A percentile compares a stretch with the other conserved stretches of the same genome.
These are phyloP conservation scores for Hyphopichia burtonii DNA, from an alignment of 1,139 yeast genomes.

Conservation along the genomic window DNA sequence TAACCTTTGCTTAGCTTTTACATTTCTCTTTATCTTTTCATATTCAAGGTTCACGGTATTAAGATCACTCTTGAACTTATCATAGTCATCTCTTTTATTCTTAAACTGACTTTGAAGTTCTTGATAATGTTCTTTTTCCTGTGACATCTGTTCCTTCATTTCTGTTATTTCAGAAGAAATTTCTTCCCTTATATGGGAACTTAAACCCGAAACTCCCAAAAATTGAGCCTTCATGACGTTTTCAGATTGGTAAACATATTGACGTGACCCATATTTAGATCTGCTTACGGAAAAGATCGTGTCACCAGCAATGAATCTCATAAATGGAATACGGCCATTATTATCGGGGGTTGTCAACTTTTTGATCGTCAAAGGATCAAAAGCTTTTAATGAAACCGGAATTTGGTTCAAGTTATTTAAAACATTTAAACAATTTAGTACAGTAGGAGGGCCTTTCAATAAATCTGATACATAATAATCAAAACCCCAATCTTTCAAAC, in stretches of 20 bases:
- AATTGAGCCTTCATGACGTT: conserved; percentile 28
- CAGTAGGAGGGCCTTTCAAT: conserved; percentile 72
- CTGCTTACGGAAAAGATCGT: conserved; percentile 47
- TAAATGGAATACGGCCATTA: conserved; percentile 44
- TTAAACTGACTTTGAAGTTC: conserved; percentile 6
- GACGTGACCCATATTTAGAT: conserved; percentile 61
- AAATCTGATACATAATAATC: conserved; percentile 78
- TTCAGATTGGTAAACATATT: conserved; percentile 44
- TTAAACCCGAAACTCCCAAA: conserved; percentile 47
- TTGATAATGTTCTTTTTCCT: conserved; percentile 16
- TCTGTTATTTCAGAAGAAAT: conserved; percentile 17
- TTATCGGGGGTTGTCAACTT: conserved; percentile 29
- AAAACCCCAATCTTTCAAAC: conserved; percentile 56
- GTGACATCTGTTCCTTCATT: conserved; percentile 5
- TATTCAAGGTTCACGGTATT: conserved; percentile 10
- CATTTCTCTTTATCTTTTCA: conserved; percentile 10
- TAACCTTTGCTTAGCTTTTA: conserved; percentile 7
- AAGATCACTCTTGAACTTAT: conserved; percentile 12
- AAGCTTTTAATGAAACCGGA: conserved; percentile 55
- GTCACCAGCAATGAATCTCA: conserved; percentile 61
- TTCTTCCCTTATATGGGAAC: conserved; percentile 29
- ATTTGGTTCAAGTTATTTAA: conserved; percentile 55
- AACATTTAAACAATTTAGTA: conserved; percentile 70
- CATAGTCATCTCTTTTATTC: conserved; percentile 7
- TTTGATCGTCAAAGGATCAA: conserved; percentile 42